These are phyloP conservation scores for Thalassiosira profunda DNA, from an alignment of 108 stramenopile species.

Conservation along the genomic window DNA sequence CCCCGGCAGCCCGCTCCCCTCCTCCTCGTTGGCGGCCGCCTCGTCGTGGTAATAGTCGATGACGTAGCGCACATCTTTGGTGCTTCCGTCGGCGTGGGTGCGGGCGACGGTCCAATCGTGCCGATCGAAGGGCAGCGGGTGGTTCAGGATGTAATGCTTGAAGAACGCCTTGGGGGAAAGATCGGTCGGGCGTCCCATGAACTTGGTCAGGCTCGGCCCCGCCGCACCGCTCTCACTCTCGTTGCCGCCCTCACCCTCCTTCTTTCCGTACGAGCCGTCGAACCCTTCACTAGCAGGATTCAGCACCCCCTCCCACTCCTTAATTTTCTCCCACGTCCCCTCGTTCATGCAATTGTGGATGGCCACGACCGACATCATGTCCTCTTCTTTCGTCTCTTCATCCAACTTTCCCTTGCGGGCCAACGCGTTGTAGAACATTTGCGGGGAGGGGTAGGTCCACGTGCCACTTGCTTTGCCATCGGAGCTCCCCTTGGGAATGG, in stretches of 20 bases:
- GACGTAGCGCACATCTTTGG: conserved; percentile 89
- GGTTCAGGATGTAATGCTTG: conserved; percentile 86
- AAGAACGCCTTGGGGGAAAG: conserved; percentile 93
- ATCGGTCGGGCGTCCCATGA: conserved; percentile 94
- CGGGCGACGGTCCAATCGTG: conserved; percentile 98
- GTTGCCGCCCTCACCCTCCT: conserved; percentile 15
- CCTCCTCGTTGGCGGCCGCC: conserved; percentile 48
- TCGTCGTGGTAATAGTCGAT: conserved; percentile 99
- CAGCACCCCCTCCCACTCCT: conserved; percentile 94
- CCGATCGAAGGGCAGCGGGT: conserved; percentile 97
- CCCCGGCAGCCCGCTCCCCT: conserved; percentile 57
- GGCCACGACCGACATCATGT: conserved; percentile 94
- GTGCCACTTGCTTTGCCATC: conserved; percentile 59
- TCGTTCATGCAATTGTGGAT: conserved; percentile 99
- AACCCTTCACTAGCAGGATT: neutral
- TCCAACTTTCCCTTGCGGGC: conserved; percentile 94
- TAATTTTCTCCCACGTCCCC: conserved; percentile 92
- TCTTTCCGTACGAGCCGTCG: neutral
- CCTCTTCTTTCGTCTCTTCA: conserved; percentile 33
- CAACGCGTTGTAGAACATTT: conserved; percentile 99
- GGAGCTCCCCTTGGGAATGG: conserved; percentile 90
- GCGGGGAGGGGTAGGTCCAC: conserved; percentile 97
- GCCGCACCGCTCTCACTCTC: too few relatives aligned
- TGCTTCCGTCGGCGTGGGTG: conserved; percentile 65
- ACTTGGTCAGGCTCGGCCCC: conserved; percentile 75